Base-by-base conservation (phyloP, 805 yeast genomes). In the Zygotorulaspora florentina region DNA sequence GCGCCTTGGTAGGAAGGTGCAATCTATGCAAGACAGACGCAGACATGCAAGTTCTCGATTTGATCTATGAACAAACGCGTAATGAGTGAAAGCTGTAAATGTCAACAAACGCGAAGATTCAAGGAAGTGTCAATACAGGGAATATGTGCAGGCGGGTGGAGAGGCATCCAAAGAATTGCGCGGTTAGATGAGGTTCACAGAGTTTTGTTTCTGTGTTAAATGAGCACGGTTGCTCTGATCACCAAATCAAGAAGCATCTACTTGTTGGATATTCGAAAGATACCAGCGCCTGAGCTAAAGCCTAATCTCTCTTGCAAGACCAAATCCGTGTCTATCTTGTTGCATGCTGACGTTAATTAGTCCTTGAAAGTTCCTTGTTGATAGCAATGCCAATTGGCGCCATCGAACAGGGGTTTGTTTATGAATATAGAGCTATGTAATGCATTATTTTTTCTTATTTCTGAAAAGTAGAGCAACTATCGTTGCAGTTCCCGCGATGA, bases 401-500 rank as follows among this genome's bases (percentile, higher is more conserved):
- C 15, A 29, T 29, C 33, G 4, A 29, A 13, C 25, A 15, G 5
- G 5, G 16, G 34, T 29, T 6, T n/a, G 16, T 7, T 17, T 34
- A 30, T 15, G 43, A 40, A 40, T 30, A 30, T 40, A 16, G 8
- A 30, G 43, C 33, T 29, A 29, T 8, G 5, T 29, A 12, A 29
- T 29, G 17, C 16, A 18, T 53, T 40, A 57, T 40, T 47, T 54
- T 45, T 45, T 58, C 30, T 49, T 53, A 13, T 52, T 43, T 42
- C 62, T 56, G 40, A 56, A 42, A 23, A 61, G 39, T 18, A 58
- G 35, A 8, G 64, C 61, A 13, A 56, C 54, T 8, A 56, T 68
- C 0, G 90, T 90, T 0, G 90, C 86, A 4, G 91, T 93, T 2
- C 87, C 75, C 1, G 96, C 96, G 39, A 91, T 72, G 3, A 81